Base-by-base conservation (phyloP, 1,284 basidiomycete species). In the Anthracocystis setariae region DNA sequence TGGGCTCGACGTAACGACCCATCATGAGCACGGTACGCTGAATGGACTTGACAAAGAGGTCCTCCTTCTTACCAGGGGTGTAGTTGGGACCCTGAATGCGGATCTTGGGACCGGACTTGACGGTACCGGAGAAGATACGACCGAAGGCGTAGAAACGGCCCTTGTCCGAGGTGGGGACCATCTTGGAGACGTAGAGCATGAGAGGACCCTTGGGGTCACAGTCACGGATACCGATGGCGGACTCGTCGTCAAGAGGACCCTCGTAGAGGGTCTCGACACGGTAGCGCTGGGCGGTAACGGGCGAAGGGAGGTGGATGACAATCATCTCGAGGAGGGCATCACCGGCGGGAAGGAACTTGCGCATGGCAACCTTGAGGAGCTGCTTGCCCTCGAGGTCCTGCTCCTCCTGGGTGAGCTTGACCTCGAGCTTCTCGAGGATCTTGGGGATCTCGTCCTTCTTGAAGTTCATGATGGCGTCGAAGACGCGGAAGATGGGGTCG, bases 91-190 rank as follows among this genome's bases (percentile, higher is more conserved):
- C 96, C 86, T 98, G 96, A 83, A 99, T 98, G 84, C 96, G 94
- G 86, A 98, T 90, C 88, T 98, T 98, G 83, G 95, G 96, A 67
- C 96, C 96, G 67, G 96, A 90, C 79, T 89, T 90, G 83, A 98
- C 93, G 76, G 94, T 98, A 85, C 96, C 96, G 72, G 96, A 93
- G 89, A 99, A 98, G 87, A 99, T 91, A 90, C 96, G 96, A 86
- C 96, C 96, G 86, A 99, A 98, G 76, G 96, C 96, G 86, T 98
- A 98, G 92, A 98, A 99, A 76, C 96, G 94, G 83, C 96, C 96
- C 87, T 98, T 98, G 87, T 99, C 96, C 80, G 95, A 96, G 62
- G 96, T 98, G 75, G 96, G 96, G 78, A 98, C 95, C 96, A 99
- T 98, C 90, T 98, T 98, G 81, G 96, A 98, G 86, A 99, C 88